A percentile compares a stretch with the other conserved stretches of the same genome.
Conservation (phyloP, 371 early-diverging fungal species). For the Circinella umbellata region DNA sequence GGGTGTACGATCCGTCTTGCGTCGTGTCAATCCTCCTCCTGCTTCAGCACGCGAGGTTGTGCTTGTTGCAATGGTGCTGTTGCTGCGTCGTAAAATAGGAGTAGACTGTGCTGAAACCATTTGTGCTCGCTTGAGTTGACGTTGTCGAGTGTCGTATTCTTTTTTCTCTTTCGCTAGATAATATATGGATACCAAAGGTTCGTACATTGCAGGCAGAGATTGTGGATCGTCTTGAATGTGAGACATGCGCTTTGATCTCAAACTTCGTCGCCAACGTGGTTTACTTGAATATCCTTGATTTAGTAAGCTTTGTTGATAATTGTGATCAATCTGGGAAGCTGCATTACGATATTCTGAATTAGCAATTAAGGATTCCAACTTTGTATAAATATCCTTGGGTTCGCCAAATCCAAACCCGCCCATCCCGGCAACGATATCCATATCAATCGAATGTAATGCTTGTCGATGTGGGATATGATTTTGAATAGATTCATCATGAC, state of each 20-base stretch:
- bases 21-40: conserved; percentile 19
- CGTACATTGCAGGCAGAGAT: conserved; percentile 52
- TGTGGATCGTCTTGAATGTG: conserved; percentile 39
- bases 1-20: conserved; percentile 28
- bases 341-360: conserved; percentile 39
- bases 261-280: conserved; percentile 29
- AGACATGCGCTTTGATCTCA: conserved; percentile 10
- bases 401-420: conserved; percentile 51
- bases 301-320: conserved; percentile 23
- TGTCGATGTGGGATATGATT: conserved; percentile 46
- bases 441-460: conserved; percentile 37
- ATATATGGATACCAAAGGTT: conserved; percentile 85
- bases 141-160: conserved; percentile 38
- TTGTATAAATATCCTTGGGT: conserved; percentile 32
- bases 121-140: conserved; percentile 24
- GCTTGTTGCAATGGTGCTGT: conserved; percentile 19
- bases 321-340: conserved; percentile 35
- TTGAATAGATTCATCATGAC: conserved; percentile 52
- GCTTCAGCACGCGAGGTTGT: not conserved
- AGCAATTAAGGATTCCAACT: conserved; percentile 34
- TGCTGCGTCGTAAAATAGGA: conserved; percentile 24
- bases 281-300: conserved; percentile 16
- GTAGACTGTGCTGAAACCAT: conserved; percentile 21
- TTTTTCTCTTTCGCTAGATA: conserved; percentile 81
- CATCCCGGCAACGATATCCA: conserved; percentile 49